A percentile compares a stretch with the other conserved stretches of the same genome.
These are phyloP conservation scores for Phialophora chinensis DNA, from an alignment of 2,329 filamentous ascomycete genomes.

Conservation along the genomic window DNA sequence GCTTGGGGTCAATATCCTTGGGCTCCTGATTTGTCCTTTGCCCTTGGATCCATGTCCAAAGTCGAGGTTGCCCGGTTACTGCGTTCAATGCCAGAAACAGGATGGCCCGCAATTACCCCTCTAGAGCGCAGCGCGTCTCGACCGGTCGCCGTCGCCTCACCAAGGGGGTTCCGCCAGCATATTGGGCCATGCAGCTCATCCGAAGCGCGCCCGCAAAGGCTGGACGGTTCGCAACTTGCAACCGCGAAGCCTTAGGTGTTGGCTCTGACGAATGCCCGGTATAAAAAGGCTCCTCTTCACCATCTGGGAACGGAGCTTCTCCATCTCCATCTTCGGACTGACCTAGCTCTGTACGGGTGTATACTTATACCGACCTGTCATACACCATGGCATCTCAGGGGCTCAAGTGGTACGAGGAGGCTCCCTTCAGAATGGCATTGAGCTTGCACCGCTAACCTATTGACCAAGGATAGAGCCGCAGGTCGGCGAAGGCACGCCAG, in stretches of 20 bases:
- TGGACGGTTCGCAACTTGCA: not conserved
- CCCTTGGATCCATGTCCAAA: not conserved
- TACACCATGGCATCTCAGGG: not conserved
- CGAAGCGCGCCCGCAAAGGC: not conserved
- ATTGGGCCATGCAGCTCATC: conserved; percentile 1
- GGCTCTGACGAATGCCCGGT: not conserved
- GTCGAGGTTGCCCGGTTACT: conserved; percentile 1
- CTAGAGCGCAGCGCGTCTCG: not conserved
- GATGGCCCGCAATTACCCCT: not conserved
- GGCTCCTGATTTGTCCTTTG: not conserved
- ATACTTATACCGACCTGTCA: not conserved
- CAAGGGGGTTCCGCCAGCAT: not conserved
- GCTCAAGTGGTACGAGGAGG: not conserved
- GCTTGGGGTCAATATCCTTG: not conserved
- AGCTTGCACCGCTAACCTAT: not conserved
- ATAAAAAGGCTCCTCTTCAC: not conserved
- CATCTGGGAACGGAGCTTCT: not conserved
- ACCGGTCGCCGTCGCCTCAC: not conserved
- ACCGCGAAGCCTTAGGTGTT: not conserved
- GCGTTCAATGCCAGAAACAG: not conserved
- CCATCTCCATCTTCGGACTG: not conserved
- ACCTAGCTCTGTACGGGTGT: not conserved
- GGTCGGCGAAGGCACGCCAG: not conserved
- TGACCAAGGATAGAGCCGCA: not conserved
- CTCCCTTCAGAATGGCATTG: not conserved